phyloP scores from a whole-genome alignment of 2,329 filamentous ascomycete genomes.

The Cryphonectria carpinicola region DNA sequence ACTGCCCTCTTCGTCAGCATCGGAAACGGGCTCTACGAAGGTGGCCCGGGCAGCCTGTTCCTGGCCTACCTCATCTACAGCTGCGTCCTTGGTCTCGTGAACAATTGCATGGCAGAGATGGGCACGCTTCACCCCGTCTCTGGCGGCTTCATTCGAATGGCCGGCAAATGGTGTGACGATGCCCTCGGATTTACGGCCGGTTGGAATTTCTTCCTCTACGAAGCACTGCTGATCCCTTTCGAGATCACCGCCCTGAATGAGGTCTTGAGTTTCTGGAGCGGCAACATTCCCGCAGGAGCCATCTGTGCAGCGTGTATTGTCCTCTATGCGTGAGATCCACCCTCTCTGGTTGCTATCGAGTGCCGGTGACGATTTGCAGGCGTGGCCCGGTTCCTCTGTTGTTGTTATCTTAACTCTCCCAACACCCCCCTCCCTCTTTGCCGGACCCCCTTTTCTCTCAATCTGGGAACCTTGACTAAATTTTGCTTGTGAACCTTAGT shows the following conservation, averaged over 20 bases:
- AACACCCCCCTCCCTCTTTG: not conserved
- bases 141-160: conserved; percentile 67
- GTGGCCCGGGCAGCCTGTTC: conserved; percentile 55
- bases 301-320: conserved; percentile 61
- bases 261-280: conserved; percentile 51
- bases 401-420: not conserved
- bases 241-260: conserved; percentile 46
- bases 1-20: conserved; percentile 66
- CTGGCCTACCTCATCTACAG: conserved; percentile 62
- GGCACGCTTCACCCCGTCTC: conserved; percentile 63
- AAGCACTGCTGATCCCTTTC: conserved; percentile 46
- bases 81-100: conserved; percentile 61
- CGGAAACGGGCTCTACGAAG: conserved; percentile 54
- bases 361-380: not conserved
- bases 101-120: conserved; percentile 71
- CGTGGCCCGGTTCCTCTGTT: not conserved
- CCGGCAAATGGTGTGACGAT: conserved; percentile 69
- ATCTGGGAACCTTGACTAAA: conserved; percentile 32
- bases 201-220: conserved; percentile 50
- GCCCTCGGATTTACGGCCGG: conserved; percentile 61
- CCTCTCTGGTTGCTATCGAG: not conserved
- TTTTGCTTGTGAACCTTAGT: conserved; percentile 38
- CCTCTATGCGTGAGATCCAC: conserved; percentile 56
- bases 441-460: not conserved
- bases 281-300: conserved; percentile 49